Evolutionary conservation across 306 rosid genomes (phyloP), one percentile per base, ranked within the genome.

Genomic region (Vachellia collinsii): DNA sequence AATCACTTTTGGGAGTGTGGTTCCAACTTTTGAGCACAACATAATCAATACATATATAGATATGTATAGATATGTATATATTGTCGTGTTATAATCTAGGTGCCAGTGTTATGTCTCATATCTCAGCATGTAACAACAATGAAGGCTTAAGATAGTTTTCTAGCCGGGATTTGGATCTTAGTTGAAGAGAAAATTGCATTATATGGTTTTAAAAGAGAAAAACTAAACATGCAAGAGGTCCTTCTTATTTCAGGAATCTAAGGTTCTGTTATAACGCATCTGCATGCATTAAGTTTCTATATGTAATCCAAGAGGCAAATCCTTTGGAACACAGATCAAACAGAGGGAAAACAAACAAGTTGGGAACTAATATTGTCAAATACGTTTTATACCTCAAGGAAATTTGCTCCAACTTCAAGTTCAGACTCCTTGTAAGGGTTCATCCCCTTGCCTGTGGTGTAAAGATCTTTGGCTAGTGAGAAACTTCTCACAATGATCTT

Each of bases 331-430:
- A 5, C 39, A 19, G 63, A 56, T 56, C n/a, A 16, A 8, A n/a
- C 62, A 54, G 65, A 59, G 23, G 23, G 3, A 29, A 62, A 34
- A 62, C n/a, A 25, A 47, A 43, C 17, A 53, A 23, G 37, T 62
- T 68, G 56, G 38, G 41, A 83, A 29, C 34, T 29, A 29, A 63
- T 17, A 3, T 11, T 58, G 3, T 75, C 44, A 77, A 39, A 13
- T 29, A 63, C 8, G 61, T 51, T 58, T 68, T 25, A 48, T 75
- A 94, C 98, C 94, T 90, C 93, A 47, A 94, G 98, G 81, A 94
- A 92, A 58, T 88, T 80, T 47, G 94, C 98, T 11, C 98, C 97
- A 0, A 83, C 89, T 89, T 92, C 88, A 43, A 94, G 95, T 67
- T 94, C 98, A 11, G 93, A 86, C 43, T 91, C 90, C 86, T 88